Evolutionary conservation across 805 yeast species (phyloP).

Genomic region (Tetrapisispora arboricola): DNA sequence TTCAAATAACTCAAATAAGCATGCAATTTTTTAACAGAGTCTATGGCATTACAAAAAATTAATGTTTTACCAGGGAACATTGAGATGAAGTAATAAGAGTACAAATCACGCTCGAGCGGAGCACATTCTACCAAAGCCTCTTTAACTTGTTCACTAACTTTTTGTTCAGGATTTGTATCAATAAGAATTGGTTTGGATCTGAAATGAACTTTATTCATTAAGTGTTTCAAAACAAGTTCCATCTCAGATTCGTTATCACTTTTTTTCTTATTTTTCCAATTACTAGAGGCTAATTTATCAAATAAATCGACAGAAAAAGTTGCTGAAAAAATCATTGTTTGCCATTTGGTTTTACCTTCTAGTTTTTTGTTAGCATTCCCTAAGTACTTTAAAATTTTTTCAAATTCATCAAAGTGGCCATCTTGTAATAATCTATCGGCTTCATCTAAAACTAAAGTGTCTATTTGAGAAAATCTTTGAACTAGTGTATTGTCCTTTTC

Average conservation of each 20-base stretch:
- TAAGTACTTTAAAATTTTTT: constrained; percentile 61
- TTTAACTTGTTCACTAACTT: constrained; percentile 60
- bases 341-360: constrained; percentile 44
- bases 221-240: constrained; percentile 53
- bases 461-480: constrained; percentile 34
- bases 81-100: constrained; percentile 74
- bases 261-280: constrained; percentile 21
- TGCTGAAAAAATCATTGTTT: constrained; percentile 90
- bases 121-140: constrained; percentile 92
- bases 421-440: constrained; percentile 93
- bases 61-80: constrained; percentile 84
- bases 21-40: constrained; percentile 77
- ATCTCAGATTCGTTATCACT: constrained; percentile 27
- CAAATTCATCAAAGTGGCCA: constrained; percentile 92
- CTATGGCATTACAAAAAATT: constrained; percentile 92
- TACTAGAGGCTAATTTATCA: constrained; percentile 49
- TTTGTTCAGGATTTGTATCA: constrained; percentile 80
- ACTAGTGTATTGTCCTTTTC: constrained; percentile 45
- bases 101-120: constrained; percentile 79
- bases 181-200: constrained; percentile 58
- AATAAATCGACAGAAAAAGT: constrained; percentile 81
- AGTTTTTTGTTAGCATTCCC: constrained; percentile 27
- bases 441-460: constrained; percentile 72
- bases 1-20: constrained; percentile 63
- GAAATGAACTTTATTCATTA: constrained; percentile 63